phyloP scores from a whole-genome alignment of 164 flowering plant species.

The Sedum album region DNA sequence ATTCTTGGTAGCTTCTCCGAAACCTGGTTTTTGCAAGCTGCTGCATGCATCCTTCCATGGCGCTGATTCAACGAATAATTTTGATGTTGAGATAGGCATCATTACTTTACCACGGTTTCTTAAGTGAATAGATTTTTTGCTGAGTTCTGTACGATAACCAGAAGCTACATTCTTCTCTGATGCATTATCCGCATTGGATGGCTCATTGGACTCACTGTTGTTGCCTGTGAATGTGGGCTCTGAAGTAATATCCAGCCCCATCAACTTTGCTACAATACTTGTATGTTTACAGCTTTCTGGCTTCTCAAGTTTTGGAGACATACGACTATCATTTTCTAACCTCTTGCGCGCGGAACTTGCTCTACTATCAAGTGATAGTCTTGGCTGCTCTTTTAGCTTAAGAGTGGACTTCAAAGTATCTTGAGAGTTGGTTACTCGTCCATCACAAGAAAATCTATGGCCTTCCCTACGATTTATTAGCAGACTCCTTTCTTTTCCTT shows the following conservation, averaged over 20 bases:
- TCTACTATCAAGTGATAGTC: constrained; percentile 58
- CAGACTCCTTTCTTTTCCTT: constrained; percentile 14
- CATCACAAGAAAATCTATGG: constrained; percentile 56
- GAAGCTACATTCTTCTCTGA: constrained; percentile 13
- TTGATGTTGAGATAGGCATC: constrained; percentile 39
- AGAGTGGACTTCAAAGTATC: constrained; percentile 24
- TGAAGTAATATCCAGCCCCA: constrained; percentile 62
- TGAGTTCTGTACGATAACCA: constrained; percentile 10
- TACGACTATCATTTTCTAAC: constrained; percentile 14
- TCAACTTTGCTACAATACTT: constrained; percentile 50
- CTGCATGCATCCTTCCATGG: constrained; percentile 56
- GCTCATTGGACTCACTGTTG: background rate
- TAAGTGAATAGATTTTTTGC: constrained; percentile 19
- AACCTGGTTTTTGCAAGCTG: constrained; percentile 21
- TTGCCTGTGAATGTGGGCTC: constrained; percentile 15
- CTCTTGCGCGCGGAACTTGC: constrained; percentile 16
- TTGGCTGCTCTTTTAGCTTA: constrained; percentile 46
- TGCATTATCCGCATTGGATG: constrained; percentile 16
- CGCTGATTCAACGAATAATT: constrained; percentile 58
- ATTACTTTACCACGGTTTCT: constrained; percentile 22
- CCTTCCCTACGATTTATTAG: constrained; percentile 19
- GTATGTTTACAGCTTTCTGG: constrained; percentile 30
- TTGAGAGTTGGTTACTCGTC: constrained; percentile 25
- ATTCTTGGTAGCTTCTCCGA: constrained; percentile 22
- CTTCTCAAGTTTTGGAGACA: constrained; percentile 15